phyloP scores from a whole-genome alignment of 2,329 filamentous ascomycete species.

The Penicillium rolfsii region DNA sequence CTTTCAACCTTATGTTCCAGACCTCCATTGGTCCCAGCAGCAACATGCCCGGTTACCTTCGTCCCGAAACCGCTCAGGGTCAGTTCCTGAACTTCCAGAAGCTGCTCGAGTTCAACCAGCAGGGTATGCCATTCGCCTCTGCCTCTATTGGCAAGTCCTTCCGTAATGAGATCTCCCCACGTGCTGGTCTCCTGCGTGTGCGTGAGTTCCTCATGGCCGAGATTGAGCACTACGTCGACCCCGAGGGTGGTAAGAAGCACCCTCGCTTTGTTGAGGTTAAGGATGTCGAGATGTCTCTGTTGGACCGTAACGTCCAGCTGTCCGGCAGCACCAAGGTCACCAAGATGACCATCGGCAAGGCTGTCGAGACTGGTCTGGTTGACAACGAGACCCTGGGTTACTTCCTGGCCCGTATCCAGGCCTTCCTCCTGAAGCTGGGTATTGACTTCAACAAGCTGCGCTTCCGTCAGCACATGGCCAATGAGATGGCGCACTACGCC shows the following conservation, averaged over 20 bases:
- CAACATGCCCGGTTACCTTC: conserved; percentile 80
- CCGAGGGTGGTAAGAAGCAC: conserved; percentile 93
- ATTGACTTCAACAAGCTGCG: conserved; percentile 85
- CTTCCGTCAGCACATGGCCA: conserved; percentile 95
- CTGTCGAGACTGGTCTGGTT: conserved; percentile 78
- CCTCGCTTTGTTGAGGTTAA: conserved; percentile 82
- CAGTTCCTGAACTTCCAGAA: conserved; percentile 98
- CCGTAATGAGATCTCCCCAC: conserved; percentile 95
- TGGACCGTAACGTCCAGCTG: conserved; percentile 83
- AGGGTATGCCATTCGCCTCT: conserved; percentile 94
- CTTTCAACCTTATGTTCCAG: conserved; percentile 99
- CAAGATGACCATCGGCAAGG: conserved; percentile 79
- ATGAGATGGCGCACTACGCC: conserved; percentile 92
- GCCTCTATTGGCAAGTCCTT: conserved; percentile 98
- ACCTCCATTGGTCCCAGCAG: conserved; percentile 91
- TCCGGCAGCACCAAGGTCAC: conserved; percentile 77
- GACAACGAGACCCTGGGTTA: conserved; percentile 99
- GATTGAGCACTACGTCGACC: conserved; percentile 98
- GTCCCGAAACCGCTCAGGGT: conserved; percentile 95
- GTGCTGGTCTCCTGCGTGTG: conserved; percentile 86
- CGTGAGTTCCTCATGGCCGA: conserved; percentile 99
- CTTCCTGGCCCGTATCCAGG: conserved; percentile 90
- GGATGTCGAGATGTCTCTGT: conserved; percentile 77
- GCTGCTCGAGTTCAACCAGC: conserved; percentile 93
- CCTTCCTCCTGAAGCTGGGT: conserved; percentile 87